Percentiles rank a stretch among this genome's conserved stretches.
Conservation (phyloP, 805 yeast species). For the Cephaloascus fragrans region DNA sequence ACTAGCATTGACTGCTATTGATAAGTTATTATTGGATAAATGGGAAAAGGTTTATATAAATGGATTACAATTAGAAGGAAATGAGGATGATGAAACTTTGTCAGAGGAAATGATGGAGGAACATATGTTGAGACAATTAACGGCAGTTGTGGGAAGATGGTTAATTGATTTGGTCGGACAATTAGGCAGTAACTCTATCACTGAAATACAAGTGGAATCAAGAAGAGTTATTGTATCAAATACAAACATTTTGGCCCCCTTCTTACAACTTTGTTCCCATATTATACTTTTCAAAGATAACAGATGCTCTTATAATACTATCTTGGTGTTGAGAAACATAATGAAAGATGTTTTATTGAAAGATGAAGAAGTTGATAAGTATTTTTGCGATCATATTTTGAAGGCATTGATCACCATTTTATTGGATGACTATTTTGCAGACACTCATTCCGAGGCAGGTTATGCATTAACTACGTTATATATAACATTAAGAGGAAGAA, state of each 20-base stretch:
- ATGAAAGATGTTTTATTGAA: constrained; percentile 58
- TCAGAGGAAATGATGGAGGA: constrained; percentile 99
- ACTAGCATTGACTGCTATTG: constrained; percentile 60
- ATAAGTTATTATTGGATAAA: constrained; percentile 57
- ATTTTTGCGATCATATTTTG: constrained; percentile 54
- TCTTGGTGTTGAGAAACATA: constrained; percentile 67
- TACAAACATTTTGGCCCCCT: constrained; percentile 64
- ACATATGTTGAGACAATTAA: constrained; percentile 83
- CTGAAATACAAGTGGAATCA: constrained; percentile 55
- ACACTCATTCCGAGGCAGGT: constrained; percentile 89
- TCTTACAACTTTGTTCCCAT: constrained; percentile 65
- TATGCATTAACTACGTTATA: constrained; percentile 75
- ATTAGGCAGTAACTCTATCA: constrained; percentile 39
- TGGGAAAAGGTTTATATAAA: constrained; percentile 65
- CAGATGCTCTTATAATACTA: constrained; percentile 86
- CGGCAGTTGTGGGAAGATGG: constrained; percentile 83
- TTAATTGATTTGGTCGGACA: constrained; percentile 86
- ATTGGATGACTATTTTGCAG: constrained; percentile 67
- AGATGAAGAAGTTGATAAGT: constrained; percentile 68
- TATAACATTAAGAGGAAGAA: constrained; percentile 59
- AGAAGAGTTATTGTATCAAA: constrained; percentile 58
- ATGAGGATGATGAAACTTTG: constrained; percentile 68
- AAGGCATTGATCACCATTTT: constrained; percentile 61
- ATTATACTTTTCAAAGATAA: constrained; percentile 79
- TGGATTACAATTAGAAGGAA: constrained; percentile 47